Evolutionary conservation across 805 yeast species (phyloP).

Genomic region (Lachancea cidri): DNA sequence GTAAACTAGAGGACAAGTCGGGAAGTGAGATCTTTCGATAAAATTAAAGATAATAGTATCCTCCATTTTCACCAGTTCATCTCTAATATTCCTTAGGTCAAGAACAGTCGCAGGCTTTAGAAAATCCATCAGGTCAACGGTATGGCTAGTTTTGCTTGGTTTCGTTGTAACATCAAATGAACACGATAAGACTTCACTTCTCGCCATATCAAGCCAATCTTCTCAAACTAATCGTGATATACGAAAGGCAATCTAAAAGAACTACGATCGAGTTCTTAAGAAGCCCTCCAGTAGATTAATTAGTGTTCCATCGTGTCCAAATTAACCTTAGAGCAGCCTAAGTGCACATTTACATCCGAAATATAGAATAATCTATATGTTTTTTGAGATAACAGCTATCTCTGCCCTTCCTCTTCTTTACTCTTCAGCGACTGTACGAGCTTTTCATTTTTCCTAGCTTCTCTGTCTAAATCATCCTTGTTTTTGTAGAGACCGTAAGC

Average conservation of each 20-base stretch:
- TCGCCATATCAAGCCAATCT: no score
- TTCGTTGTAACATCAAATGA: no score
- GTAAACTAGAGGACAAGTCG: constrained; percentile 70
- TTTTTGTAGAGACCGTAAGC: constrained; percentile 32
- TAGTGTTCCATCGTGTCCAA: no score
- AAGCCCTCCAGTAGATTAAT: no score
- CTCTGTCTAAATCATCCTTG: constrained; percentile 31
- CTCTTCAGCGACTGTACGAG: constrained; percentile 49
- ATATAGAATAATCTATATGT: no score
- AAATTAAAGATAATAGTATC: constrained; percentile 90
- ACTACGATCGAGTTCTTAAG: no score
- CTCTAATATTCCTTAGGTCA: constrained; percentile 75
- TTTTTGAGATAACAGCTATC: no score
- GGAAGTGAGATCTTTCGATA: constrained; percentile 90
- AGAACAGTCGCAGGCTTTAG: constrained; percentile 77
- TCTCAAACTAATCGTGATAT: neutral
- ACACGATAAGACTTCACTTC: neutral
- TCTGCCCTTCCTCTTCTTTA: constrained; percentile 5
- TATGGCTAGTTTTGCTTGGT: no score
- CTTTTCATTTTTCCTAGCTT: constrained; percentile 62
- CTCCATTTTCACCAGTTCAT: constrained; percentile 85
- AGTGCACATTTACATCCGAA: neutral
- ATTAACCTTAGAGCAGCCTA: no score
- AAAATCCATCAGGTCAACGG: constrained; percentile 93
- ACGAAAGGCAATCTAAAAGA: no score